Base-by-base conservation (phyloP, 495 filamentous ascomycete species). In the Trichoderma virens region DNA sequence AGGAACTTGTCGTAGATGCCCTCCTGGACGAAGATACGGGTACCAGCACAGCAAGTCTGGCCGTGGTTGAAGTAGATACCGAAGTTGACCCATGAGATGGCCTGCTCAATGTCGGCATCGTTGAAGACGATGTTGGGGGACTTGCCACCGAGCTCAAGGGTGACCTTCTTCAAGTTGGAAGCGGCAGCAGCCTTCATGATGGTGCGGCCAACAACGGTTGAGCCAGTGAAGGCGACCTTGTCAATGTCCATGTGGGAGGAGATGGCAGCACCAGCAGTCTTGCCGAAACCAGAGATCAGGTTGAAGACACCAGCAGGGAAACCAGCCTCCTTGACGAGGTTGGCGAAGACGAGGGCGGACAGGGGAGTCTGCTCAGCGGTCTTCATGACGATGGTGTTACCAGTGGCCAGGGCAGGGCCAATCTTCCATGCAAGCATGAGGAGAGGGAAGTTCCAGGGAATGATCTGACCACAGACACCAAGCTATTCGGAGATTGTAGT, bases 371-470 rank as follows among this genome's bases (percentile, higher is more conserved):
- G 93, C 79, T 98, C 94, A 65, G 94, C 93, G 41, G 91, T 88
- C 88, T 98, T 98, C 62, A 98, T 75, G 69, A 98, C 84, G 64
- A 98, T 79, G 31, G 85, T 88, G 85, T 97, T 97, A 71, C 94
- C 94, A 30, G 88, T 86, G 62, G 91, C 90, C 70, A 98, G 78
- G 65, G 94, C 93, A 32, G 94, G 94, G 65, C 90, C 94, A 69
- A 98, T 90, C 86, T 98, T 98, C 94, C 94, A 98, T 59, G 91
- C 80, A 82, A 91, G 92, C 94, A 98, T 98, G 68, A 97, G 86
- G 54, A 97, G 75, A 51, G 94, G 94, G 86, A 98, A 97, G 83
- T 97, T 98, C 93, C 93, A 97, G 69, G 93, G 94, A 73, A 96
- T 96, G 70, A 96, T 96, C 79, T 95, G 90, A 71, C 87, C 93